Evolutionary conservation across 352 stramenopile species (phyloP), one percentile per base, ranked within the genome.

Genomic region (Phytophthora multivora): DNA sequence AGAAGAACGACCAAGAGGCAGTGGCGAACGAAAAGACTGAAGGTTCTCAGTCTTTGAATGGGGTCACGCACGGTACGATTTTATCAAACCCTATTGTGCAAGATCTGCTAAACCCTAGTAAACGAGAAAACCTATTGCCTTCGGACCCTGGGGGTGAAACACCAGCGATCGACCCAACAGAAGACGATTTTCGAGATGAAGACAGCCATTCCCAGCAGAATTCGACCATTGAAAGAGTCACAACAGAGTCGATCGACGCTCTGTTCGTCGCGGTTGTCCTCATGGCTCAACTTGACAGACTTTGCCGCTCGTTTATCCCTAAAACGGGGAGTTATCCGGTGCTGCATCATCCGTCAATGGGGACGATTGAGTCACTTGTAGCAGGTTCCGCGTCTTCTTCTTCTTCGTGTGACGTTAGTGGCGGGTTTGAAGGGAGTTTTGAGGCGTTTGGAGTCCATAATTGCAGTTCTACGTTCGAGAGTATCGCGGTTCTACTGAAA

Each of bases 201-300:
- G 79, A 87, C 39, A 55, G 50, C 16, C 46, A 54, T 5, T 31
- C 59, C 15, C 36, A 12, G 19, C 42, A 25, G 39, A 52, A 53
- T 18, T n/a, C 40, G 21, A 63, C 19, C 9, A 47, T 21, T 28
- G 12, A 15, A 16, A 51, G 12, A 49, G 1, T 1, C 28, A 15
- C 31, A 16, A 15, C 40, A 9, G 50, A 68, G 10, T 50, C 66
- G 3, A 15, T 19, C 0, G 54, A 88, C 30, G 69, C 75, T 1
- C 35, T 88, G 0, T 68, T 86, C 23, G 48, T 75, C 15, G 80
- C 63, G 15, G 63, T 87, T 23, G 71, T 88, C 13, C 71, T 97
- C 13, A 33, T 97, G 10, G 90, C 88, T 1, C 83, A 96, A 26
- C 68, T 97, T 16, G 89, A 96, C 47, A 72, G 86, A 11, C 62